Base-by-base conservation (phyloP, 2,329 filamentous ascomycete genomes). In the Cercospora zeae-maydis region DNA sequence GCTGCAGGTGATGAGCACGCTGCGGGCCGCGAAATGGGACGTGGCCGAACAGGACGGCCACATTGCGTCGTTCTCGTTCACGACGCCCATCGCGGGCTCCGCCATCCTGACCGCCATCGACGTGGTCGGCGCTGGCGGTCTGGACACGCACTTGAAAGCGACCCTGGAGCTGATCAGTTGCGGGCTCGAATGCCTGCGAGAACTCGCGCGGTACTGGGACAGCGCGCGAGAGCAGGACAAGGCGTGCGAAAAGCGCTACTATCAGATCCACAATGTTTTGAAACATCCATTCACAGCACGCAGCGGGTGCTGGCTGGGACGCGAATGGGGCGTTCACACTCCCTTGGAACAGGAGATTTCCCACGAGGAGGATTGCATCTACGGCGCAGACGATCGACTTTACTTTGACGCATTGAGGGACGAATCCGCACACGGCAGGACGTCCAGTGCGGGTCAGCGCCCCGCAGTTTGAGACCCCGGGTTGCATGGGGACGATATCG, bases 41-140 rank as follows among this genome's bases (percentile, higher is more conserved):
- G 55, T 66, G 47, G 58, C 65, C 1, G 65, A 62, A 13, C 61
- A 63, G 37, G 60, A 66, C 9, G 65, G 59, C 31, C 73, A 74
- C 61, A 67, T 75, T 4, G 81, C 84, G 42, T 82, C 84, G 0
- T 83, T 82, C n/a, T 67, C 61, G 8, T 67, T 70, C 47, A 68
- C 69, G 1, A 70, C 67, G 9, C 86, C 88, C 0, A 86, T 88
- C 65, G 78, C 85, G 16, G 85, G 84, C n/a, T 85, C 84, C 66
- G 82, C 83, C 5, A 81, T 88, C 24, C 78, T 87, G 34, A 82
- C 86, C 53, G 87, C 88, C 0, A 79, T 88, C 34, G 89, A 92
- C 68, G 84, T 90, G 1, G 78, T 90, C 60, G 85, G 85, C 11
- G 84, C 87, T 0, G 84, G 82, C 4, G 85, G 87, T 1, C 71